Base-by-base conservation (phyloP, 495 filamentous ascomycete species). In the Podospora tetraspora region DNA sequence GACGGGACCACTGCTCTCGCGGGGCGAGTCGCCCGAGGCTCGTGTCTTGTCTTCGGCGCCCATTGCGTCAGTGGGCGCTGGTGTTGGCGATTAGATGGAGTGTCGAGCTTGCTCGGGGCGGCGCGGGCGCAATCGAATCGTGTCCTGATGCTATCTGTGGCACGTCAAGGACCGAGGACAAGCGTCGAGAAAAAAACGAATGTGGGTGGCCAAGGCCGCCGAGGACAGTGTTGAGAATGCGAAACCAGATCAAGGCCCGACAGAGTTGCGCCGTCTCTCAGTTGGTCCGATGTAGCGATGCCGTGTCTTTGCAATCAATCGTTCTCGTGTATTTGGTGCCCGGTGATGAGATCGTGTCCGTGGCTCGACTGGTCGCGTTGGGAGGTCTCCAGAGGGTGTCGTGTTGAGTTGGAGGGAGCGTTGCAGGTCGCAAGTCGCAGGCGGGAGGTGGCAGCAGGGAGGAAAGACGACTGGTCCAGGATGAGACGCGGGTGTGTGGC, bases 41-140 rank as follows among this genome's bases (percentile, higher is more conserved):
- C 93, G 90, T 64, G 80, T 87, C 79, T 96, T 96, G 79, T 96
- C 89, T 73, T 88, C 90, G 66, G 90, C 86, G 58, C 73, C 75
- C 78, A 80, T 80, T 32, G 19, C n/a, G 43, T 52, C 43, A n/a
- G 43, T n/a, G 43, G 43, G 43, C 43, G 43, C 7, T 52, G 43
- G 43, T n/a, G 16, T 62, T 73, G 68, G 27, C 57, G 32, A 57
- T 23, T 6, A 7, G 43, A 52, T 9, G 6, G 19, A n/a, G 43
- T 63, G 8, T 67, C 3, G 10, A 25, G 32, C 13, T 59, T 66
- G 59, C 1, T 66, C 30, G n/a, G 23, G 5, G 22, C 24, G 5
- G 3, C 59, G 24, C 21, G 32, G 57, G 59, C 21, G 34, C 5
- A 63, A 66, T 23, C 21, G 37, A 69, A 56, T 56, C 64, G 61